These are phyloP conservation scores for Trypanosoma congolense DNA, from an alignment of 208 protist genomes.

Conservation along the genomic window DNA sequence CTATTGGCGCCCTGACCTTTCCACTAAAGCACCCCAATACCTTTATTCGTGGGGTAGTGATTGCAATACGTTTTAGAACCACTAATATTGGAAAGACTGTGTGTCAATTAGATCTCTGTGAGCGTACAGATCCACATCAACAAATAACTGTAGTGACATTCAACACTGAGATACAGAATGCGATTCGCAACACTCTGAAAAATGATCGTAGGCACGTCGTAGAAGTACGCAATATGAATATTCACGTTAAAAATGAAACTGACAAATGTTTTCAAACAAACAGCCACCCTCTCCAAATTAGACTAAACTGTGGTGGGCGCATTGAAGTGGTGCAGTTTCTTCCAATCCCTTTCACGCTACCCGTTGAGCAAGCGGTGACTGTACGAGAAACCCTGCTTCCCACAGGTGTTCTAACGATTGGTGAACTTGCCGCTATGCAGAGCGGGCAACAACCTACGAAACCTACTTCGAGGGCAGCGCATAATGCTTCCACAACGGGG, in stretches of 20 bases:
- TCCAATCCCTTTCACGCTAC: slow-evolving; percentile 21
- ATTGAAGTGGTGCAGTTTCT: slow-evolving; percentile 76
- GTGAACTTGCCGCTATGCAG: slow-evolving; percentile 24
- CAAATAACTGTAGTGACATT: slow-evolving; percentile 81
- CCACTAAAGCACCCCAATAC: slow-evolving; percentile 47
- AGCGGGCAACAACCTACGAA: slow-evolving; percentile 3
- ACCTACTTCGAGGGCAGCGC: neutral
- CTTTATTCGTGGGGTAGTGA: slow-evolving; percentile 61
- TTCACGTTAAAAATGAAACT: slow-evolving; percentile 65
- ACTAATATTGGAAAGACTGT: slow-evolving; percentile 54
- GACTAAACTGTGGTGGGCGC: slow-evolving; percentile 56
- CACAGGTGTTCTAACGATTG: slow-evolving; percentile 54
- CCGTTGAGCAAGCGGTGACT: slow-evolving; percentile 31
- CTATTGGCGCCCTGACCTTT: slow-evolving; percentile 50
- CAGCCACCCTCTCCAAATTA: slow-evolving; percentile 60
- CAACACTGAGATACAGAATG: slow-evolving; percentile 60
- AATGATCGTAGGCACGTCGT: slow-evolving; percentile 67
- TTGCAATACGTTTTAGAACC: slow-evolving; percentile 60
- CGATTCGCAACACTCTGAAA: slow-evolving; percentile 57
- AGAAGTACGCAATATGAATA: slow-evolving; percentile 60
- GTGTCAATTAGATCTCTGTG: slow-evolving; percentile 72
- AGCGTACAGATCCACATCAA: slow-evolving; percentile 43
- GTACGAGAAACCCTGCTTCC: slow-evolving; percentile 41
- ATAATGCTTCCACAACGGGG: slow-evolving; percentile 10
- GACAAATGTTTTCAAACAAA: slow-evolving; percentile 77